Conservation (phyloP, 371 early-diverging fungal genomes). For the Syncephalastrum racemosum region DNA sequence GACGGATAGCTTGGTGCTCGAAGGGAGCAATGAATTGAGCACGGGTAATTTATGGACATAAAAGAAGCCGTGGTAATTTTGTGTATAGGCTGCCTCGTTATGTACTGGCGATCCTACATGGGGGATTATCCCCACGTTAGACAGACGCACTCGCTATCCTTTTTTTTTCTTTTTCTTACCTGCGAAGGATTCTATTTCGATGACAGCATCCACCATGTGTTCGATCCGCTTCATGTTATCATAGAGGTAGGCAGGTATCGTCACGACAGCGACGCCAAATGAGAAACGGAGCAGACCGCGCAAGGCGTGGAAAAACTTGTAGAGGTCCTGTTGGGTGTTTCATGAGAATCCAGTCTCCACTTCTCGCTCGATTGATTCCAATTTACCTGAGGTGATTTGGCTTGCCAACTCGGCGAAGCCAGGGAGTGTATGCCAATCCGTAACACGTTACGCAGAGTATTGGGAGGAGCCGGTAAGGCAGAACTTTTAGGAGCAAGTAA, state of each 20-base stretch:
- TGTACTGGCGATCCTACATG: slow-evolving; percentile 51
- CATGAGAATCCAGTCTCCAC: slow-evolving; percentile 2
- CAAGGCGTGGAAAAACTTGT: slow-evolving; percentile 74
- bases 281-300: slow-evolving; percentile 76
- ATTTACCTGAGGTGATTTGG: slow-evolving; percentile 57
- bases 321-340: slow-evolving; percentile 47
- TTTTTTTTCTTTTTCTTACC: slow-evolving; percentile 41
- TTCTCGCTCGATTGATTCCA: too few species aligned
- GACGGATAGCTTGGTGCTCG: slow-evolving; percentile 69
- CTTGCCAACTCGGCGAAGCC: slow-evolving; percentile 77
- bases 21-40: slow-evolving; percentile 75
- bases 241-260: slow-evolving; percentile 83
- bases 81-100: slow-evolving; percentile 50
- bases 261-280: slow-evolving; percentile 76
- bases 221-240: slow-evolving; percentile 72
- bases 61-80: slow-evolving; percentile 88
- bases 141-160: background rate
- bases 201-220: slow-evolving; percentile 82
- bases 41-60: slow-evolving; percentile 82
- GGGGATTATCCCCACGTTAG: slow-evolving; percentile 5
- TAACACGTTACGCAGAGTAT: slow-evolving; percentile 59
- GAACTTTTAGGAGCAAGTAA: slow-evolving; percentile 34
- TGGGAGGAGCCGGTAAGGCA: slow-evolving; percentile 43
- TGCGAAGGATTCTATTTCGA: slow-evolving; percentile 92
- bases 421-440: slow-evolving; percentile 80